Evolutionary conservation across 2,329 filamentous ascomycete genomes (phyloP), one percentile per base, ranked within the genome.

Genomic region (Scytalidium lignicola): DNA sequence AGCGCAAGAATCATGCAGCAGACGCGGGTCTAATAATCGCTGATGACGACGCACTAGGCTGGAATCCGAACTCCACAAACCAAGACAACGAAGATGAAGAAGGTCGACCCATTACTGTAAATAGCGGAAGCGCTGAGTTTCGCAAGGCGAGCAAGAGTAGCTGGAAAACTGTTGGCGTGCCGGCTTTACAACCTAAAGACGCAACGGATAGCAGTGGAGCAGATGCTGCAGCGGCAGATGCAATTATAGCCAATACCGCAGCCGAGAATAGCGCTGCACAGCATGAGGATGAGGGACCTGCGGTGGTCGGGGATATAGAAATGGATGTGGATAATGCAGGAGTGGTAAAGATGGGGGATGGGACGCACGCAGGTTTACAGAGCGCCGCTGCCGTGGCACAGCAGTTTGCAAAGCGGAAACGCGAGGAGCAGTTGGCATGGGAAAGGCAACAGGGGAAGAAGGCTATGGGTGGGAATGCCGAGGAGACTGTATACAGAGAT

Each of bases 401-500:
- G 7, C 83, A 86, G 57, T 72, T 86, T 4, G 74, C 79, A 58
- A 79, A 80, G 62, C 82, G 87, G 15, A 82, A 85, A 55, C 78
- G 75, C 12, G 80, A 84, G 56, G 85, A 90, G 52, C 67, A 68
- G n/a, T 70, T 70, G 13, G 71, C 74, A 20, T 79, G 78, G 59
- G 71, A 75, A 52, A 55, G 60, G 55, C 53, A 68, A 67, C 57
- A 59, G 57, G 57, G 50, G 39, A 64, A 68, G 28, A 74, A 70
- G 50, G 71, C 65, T 53, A 66, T 65, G 39, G 70, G 73, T 13
- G 60, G 58, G 29, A 65, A 60, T 43, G 70, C 65, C 0, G 79
- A 85, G 60, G 90, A 96, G 69, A 95, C 92, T 0, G 90, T 96
- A 20, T 96, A 97, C 66, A 87, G 93, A 59, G 93, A 99, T 69